Evolutionary conservation across 805 yeast species (phyloP), one percentile per base, ranked within the genome.

Genomic region (Wickerhamiella azyma): DNA sequence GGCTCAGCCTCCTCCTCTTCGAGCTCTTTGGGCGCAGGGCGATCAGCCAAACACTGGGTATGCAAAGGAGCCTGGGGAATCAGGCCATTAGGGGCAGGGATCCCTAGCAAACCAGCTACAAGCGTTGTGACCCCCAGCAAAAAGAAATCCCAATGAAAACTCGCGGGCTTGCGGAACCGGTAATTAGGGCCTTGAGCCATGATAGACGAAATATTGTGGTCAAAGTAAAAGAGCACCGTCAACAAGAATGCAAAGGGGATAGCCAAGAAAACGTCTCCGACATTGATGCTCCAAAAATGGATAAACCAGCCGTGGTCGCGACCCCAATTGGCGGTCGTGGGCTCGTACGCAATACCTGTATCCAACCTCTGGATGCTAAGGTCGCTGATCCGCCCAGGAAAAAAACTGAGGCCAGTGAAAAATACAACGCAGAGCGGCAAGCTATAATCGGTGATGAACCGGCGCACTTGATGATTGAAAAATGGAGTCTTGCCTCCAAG

Each of bases 51-150:
- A 0, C 95, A 76, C 37, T 72, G 74, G 0, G 97, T 86, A 55
- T 89, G 98, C 30, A 92, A 59, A 2, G 97, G 97, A 0, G 98
- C 97, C 61, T 89, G 98, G 1, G 98, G 98, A 38, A 89, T 89
- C 28, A 89, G 68, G 0, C 98, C 98, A 63, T 92, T 92, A 0
- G 97, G 97, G 2, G 96, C 86, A 0, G 97, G 98, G 2, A 92
- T 70, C 0, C 97, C 98, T 9, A 89, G 58, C 1, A 89, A 62
- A 0, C 97, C 97, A 2, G 94, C 70, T 1, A 89, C 61, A 0
- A 94, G 94, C 0, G 97, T 92, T 5, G 88, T 81, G 7, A 85
- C 59, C 0, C 97, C 97, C 30, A 89, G 66, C 19, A 92, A 64
- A 36, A 81, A 72, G 57, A 88, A 82, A 63, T 89, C 98, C 77